Base-by-base conservation (phyloP, 2,329 filamentous ascomycete species). In the Cladosporium oxysporum region DNA sequence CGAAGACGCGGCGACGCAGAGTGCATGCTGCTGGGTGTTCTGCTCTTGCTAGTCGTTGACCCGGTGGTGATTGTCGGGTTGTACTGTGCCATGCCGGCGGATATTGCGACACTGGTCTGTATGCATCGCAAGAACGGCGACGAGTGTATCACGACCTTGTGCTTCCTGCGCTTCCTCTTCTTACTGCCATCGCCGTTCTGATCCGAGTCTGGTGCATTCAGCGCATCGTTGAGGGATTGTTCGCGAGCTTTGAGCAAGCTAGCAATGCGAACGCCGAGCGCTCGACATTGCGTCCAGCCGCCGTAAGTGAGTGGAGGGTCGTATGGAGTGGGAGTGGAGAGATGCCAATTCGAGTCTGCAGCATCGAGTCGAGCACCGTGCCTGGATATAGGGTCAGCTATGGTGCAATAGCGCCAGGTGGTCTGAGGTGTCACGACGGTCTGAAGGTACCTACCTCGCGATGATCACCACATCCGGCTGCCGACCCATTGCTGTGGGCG, bases 121-220 rank as follows among this genome's bases (percentile, higher is more conserved):
- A 97, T 85, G 77, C 95, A 99, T 78, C 95, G 88, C 62, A 97
- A 82, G 75, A 94, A 99, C 0, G 95, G 95, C n/a, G 94, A 98
- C 69, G 88, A 91, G 79, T 99, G 94, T 66, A 99, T 87, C 71
- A 96, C 86, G 66, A 98, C 84, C 75, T 90, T 91, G 79, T 91
- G 92, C 71, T 83, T 86, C 70, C 87, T 85, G 70, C 83, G 85
- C 75, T 84, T 87, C 68, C 71, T 72, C 69, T 71, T 74, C 44
- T 65, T 68, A 33, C 62, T 67, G 14, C 50, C 12, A 21, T 63
- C 23, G 49, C 59, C 47, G 21, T 41, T 23, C 29, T 60, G 23
- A 14, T 33, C 26, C 11, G 33, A 12, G n/a, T 57, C 23, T 18
- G 50, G n/a, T 23, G 11, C 26, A 12, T 49, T 49, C 4, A 33